Evolutionary conservation across 2,329 filamentous ascomycete species (phyloP), one percentile per base, ranked within the genome.

Genomic region (Sordariomycetes sp.): DNA sequence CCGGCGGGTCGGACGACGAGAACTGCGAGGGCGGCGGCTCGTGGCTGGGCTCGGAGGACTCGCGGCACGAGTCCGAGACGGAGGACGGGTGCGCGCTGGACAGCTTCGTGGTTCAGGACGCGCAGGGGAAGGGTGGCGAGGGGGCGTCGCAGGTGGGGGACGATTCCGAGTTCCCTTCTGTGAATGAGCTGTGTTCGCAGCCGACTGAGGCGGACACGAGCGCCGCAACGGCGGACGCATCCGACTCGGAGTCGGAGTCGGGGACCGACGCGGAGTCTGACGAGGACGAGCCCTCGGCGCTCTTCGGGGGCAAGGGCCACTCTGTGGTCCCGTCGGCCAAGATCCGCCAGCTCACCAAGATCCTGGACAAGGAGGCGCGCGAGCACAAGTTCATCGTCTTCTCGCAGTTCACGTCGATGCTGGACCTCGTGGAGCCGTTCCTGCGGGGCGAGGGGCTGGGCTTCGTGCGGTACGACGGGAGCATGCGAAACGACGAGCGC

Each of bases 351-450:
- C 80, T 97, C 22, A 81, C 96, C 67, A 79, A 84, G 61, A 89
- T 99, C 56, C 81, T 99, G 10, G 81, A 85, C 62, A 83, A 83
- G 52, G 94, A 99, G 71, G 85, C 86, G 0, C 76, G 79, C 1
- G 79, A 90, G 60, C 90, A 96, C 79, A 99, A 99, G 69, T 96
- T 96, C 68, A 99, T 99, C 66, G 91, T 99, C 62, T 99, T 99
- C 73, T 96, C 91, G 1, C 90, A 97, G 66, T 99, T 99, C 73
- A 99, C 94, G 0, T 94, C 90, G 0, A 99, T 99, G 94, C 84
- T 99, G 53, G 89, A 97, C 74, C 85, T 97, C 32, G 86, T 99
- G 62, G 91, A 97, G 69, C 94, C 94, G 2, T 97, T 97, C 72
- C 78, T 99, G 60, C 79, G 80, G 53, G 80, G 84, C 54, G 85